These are phyloP conservation scores for Colletotrichum plurivorum DNA, from an alignment of 2,329 filamentous ascomycete genomes.

Conservation along the genomic window DNA sequence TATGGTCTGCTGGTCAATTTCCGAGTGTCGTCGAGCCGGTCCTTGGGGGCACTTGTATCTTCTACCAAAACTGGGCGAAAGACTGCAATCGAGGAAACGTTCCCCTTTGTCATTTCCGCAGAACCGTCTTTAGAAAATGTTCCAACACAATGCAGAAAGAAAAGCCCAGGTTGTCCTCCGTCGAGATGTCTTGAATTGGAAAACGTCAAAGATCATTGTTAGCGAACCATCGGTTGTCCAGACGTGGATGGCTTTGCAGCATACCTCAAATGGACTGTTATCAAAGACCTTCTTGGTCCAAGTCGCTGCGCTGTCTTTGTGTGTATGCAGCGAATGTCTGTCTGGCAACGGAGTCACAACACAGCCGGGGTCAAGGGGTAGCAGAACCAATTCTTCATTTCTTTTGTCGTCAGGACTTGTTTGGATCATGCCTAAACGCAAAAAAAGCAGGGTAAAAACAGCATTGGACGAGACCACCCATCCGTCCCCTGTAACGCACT, in stretches of 20 bases:
- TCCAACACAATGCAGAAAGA: too few species aligned
- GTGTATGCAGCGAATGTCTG: neutral
- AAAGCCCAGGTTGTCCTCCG: neutral
- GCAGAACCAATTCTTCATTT: slow-evolving; percentile 37
- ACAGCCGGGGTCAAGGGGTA: neutral
- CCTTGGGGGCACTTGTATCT: neutral
- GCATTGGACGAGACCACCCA: slow-evolving; percentile 24
- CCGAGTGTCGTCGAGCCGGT: neutral
- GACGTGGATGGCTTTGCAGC: neutral
- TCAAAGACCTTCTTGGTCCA: neutral
- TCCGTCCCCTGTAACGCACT: slow-evolving; percentile 31
- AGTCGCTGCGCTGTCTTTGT: neutral
- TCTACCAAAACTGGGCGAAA: neutral
- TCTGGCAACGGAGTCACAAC: neutral
- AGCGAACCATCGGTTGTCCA: neutral
- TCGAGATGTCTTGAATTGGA: neutral
- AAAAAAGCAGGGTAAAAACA: slow-evolving; percentile 36
- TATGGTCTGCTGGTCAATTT: neutral
- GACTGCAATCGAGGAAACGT: too few species aligned
- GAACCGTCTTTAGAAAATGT: too few species aligned
- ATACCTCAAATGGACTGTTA: neutral
- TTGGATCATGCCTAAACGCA: slow-evolving; percentile 38
- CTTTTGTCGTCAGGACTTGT: slow-evolving; percentile 35
- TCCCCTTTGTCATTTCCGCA: too few species aligned
- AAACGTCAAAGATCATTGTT: slow-evolving; percentile 2